Evolutionary conservation across 306 rosid genomes (phyloP), one percentile per base, ranked within the genome.

Genomic region (Sophora flavescens): DNA sequence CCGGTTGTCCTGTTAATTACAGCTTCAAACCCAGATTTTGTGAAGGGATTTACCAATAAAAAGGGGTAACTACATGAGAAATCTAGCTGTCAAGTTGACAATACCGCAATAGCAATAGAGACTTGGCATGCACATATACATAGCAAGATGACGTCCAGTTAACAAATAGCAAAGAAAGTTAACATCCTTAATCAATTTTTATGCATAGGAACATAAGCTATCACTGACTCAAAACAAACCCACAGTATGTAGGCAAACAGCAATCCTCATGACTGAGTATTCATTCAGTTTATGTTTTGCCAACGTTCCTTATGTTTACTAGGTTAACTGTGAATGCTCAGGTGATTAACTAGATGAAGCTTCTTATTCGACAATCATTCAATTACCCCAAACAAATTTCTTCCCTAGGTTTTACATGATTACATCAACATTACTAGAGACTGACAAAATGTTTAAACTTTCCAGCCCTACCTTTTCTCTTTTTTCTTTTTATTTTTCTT

Each of bases 1-100:
- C 41, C 83, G 91, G 42, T 84, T 88, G 63, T 84, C 89, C 97
- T 92, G 91, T 85, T 79, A 72, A 75, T 82, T 62, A 78, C 61
- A 80, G 66, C 70, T 75, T 77, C 71, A 71, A 82, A 54, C 66
- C 77, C 70, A 79, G 75, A 57, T 38, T 54, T 66, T 67, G 75
- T 45, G 68, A 75, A 80, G 67, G 63, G 62, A 60, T 13, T 88
- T 80, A 69, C 74, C 36, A 58, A 73, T 62, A 12, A 68, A 71
- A 60, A 44, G 15, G 50, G 8, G 67, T 28, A 57, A 64, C 47
- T 22, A 45, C 56, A 18, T 36, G 66, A 62, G 30, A 57, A 76
- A 54, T 70, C 60, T 70, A 71, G 47, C 57, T 72, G 17, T 15
- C 45, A 44, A 58, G 78, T n/a, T 26, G 48, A 58, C 69, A 32